Evolutionary conservation across 306 rosid species (phyloP).

Genomic region (Trichosanthes cucumerina): DNA sequence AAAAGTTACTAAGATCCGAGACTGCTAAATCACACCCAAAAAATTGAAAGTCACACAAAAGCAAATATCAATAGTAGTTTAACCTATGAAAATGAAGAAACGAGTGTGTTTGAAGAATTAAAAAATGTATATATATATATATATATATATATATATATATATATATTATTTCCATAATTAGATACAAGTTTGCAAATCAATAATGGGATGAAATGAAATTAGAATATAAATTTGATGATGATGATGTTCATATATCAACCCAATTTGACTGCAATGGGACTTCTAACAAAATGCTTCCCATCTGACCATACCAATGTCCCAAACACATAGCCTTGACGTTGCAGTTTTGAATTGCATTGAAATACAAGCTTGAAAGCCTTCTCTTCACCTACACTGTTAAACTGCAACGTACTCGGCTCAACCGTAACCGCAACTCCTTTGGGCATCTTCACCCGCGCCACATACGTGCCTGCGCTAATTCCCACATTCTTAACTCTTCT

Average conservation of each 20-base stretch:
- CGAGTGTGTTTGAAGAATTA: too few species aligned
- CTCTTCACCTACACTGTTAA: constrained; percentile 26
- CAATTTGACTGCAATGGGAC: neutral
- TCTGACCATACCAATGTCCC: constrained; percentile 36
- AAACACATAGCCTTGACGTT: neutral
- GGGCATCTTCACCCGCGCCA: constrained; percentile 4
- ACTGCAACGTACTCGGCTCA: constrained; percentile 21
- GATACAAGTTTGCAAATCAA: neutral
- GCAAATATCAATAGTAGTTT: too few species aligned
- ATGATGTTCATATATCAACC: too few species aligned
- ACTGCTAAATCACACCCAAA: too few species aligned
- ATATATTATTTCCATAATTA: neutral
- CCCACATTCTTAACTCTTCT: constrained; percentile 44
- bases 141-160: too few species aligned
- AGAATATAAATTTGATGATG: neutral
- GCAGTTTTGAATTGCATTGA: neutral
- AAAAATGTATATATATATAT: too few species aligned
- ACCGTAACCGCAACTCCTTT: constrained; percentile 10
- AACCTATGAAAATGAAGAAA: too few species aligned
- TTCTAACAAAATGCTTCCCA: constrained; percentile 16
- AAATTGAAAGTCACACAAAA: too few species aligned
- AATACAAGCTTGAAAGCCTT: constrained; percentile 23
- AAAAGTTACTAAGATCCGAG: too few species aligned
- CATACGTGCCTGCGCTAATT: constrained; percentile 20
- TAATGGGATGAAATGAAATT: neutral